Conservation (phyloP, 2,329 filamentous ascomycete species). For the Amauroascus niger region DNA sequence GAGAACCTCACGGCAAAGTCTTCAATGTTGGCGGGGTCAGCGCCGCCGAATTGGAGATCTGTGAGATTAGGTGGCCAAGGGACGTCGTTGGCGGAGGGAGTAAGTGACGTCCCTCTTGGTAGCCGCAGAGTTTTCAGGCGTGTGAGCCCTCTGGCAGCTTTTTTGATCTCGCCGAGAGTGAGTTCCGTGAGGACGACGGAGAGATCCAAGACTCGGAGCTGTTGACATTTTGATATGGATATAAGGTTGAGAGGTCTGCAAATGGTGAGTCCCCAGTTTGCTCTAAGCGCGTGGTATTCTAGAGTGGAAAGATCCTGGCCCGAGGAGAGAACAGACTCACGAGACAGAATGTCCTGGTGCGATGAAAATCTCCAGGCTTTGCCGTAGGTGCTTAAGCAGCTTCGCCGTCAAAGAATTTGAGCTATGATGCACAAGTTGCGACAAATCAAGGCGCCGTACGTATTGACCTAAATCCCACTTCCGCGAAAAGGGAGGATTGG, state of each 20-base stretch:
- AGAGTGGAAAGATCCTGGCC: background rate
- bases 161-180: constrained; percentile 41
- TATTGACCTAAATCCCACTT: constrained; percentile 42
- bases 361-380: constrained; percentile 44
- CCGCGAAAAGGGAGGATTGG: constrained; percentile 38
- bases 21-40: background rate
- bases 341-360: constrained; percentile 51
- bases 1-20: constrained; percentile 16
- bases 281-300: background rate
- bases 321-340: constrained; percentile 35
- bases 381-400: constrained; percentile 46
- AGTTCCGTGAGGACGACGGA: constrained; percentile 45
- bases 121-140: constrained; percentile 40
- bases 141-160: constrained; percentile 40
- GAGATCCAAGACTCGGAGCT: constrained; percentile 44
- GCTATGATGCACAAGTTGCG: constrained; percentile 49
- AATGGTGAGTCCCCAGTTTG: background rate
- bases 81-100: constrained; percentile 3
- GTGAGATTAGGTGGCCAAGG: constrained; percentile 25
- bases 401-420: constrained; percentile 49
- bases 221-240: constrained; percentile 46
- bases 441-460: constrained; percentile 46
- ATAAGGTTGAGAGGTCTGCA: constrained; percentile 46
- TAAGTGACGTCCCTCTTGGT: constrained; percentile 23
- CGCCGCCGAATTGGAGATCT: constrained; percentile 14